Base-by-base conservation (phyloP, 2,329 filamentous ascomycete genomes). In the Aspergillus sp. region DNA sequence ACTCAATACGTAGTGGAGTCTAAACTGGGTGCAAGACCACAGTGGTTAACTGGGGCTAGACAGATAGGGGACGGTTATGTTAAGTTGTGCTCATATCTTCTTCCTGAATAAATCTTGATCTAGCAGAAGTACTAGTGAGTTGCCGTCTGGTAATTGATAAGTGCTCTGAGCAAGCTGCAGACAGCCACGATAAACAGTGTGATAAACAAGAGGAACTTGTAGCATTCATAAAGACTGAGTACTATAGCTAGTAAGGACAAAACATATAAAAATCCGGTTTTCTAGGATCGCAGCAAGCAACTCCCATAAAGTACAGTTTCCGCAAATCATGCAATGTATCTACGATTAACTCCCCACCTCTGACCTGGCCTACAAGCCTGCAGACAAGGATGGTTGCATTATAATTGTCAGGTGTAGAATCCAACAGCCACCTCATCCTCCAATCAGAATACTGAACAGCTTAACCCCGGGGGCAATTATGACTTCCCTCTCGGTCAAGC, bases 251-350 rank as follows among this genome's bases (percentile, higher is more conserved):
- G 24, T 20, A 55, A 42, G 26, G 18, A 24, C 45, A 62, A 56
- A 44, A 55, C 48, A 49, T 55, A 51, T 49, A 59, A 62, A 61
- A 60, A 63, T 56, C 59, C 56, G 54, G 43, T 39, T 41, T 32
- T 60, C 57, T 55, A 62, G 56, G 59, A 61, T 59, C 59, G 53
- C 57, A 54, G 43, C 51, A 41, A 57, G 53, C 57, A 58, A 62
- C 62, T 58, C 58, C 61, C 59, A 62, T 65, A 67, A 65, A 66
- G 56, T 64, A 67, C 64, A 66, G 59, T 60, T 64, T 57, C 51
- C 58, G 52, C 26, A 56, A 57, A 57, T 59, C 58, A 62, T 63
- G 64, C 64, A 62, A 64, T 64, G 63, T 64, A 64, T 64, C 62
- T 64, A 64, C 57, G 52, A 54, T 51, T 58, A 39, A 48, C 42